A percentile compares a stretch with the other conserved stretches of the same genome.
Conservation (phyloP, 768 basidiomycete species). For the Russula sp. region DNA sequence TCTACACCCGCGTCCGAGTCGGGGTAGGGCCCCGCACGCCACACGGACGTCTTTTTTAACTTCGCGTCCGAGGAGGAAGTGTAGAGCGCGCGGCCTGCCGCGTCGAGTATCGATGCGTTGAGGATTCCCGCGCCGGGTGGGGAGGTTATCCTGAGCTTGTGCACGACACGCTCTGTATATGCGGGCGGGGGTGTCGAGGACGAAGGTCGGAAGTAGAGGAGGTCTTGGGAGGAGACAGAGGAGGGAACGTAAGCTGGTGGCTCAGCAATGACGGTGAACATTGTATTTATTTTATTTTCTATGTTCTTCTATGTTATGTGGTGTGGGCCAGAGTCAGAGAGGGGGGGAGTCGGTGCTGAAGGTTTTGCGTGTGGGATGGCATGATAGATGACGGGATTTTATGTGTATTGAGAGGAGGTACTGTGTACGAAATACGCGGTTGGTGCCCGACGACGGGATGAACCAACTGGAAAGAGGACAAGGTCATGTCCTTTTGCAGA, state of each 20-base stretch:
- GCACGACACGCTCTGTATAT: constrained; percentile 7
- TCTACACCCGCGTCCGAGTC: neutral
- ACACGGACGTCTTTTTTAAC: constrained; percentile 14
- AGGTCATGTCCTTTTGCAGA: constrained; percentile 12
- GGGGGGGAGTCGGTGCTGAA: neutral
- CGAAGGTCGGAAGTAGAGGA: neutral
- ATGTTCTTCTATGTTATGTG: neutral
- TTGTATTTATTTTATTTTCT: neutral
- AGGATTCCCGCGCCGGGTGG: constrained; percentile 11
- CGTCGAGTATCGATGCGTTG: constrained; percentile 11
- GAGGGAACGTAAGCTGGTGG: constrained; percentile 9
- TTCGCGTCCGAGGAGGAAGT: constrained; percentile 10
- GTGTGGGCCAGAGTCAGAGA: neutral
- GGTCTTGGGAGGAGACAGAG: neutral
- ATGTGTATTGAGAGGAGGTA: neutral
- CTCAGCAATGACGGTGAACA: neutral
- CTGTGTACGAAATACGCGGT: neutral
- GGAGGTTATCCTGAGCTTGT: constrained; percentile 9
- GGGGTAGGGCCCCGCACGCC: neutral
- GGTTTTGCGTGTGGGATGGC: neutral
- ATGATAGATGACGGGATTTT: neutral
- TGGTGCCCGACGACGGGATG: neutral
- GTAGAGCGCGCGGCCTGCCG: constrained; percentile 2
- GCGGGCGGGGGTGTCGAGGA: constrained; percentile 11
- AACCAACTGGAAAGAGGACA: constrained; percentile 6